phyloP scores from a whole-genome alignment of 2,329 filamentous ascomycete species.

The Furcasterigmium furcatum region DNA sequence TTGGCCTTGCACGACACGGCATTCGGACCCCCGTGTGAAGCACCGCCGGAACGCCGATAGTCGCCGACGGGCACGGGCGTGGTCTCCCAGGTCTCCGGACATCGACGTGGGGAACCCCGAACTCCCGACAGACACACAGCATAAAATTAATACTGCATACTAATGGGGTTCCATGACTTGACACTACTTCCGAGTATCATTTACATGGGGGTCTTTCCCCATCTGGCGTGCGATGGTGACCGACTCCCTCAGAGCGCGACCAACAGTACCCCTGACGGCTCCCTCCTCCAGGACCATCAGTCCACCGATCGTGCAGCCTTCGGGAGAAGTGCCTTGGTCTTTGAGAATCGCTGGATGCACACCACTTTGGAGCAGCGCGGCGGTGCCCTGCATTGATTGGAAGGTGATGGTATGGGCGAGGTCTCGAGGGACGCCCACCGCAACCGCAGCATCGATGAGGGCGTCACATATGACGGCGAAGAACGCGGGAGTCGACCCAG shows the following conservation, averaged over 20 bases:
- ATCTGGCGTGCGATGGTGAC: conserved; percentile 41
- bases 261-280: conserved; percentile 40
- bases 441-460: conserved; percentile 56
- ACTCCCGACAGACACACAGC: too few species aligned
- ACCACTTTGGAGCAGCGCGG: conserved; percentile 46
- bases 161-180: too few species aligned
- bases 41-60: too few species aligned
- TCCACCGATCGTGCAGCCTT: conserved; percentile 58
- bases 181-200: conserved; percentile 29
- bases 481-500: conserved; percentile 59
- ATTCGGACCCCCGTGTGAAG: too few species aligned
- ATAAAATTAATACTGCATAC: too few species aligned
- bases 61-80: too few species aligned
- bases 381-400: conserved; percentile 56
- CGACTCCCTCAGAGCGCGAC: conserved; percentile 40
- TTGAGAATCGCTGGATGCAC: conserved; percentile 54
- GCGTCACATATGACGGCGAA: conserved; percentile 56
- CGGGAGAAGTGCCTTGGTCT: conserved; percentile 57
- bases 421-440: conserved; percentile 54
- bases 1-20: too few species aligned
- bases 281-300: conserved; percentile 58
- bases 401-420: conserved; percentile 56
- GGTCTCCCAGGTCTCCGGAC: too few species aligned
- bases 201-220: conserved; percentile 32
- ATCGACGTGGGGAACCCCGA: too few species aligned